phyloP scores from a whole-genome alignment of 2,329 filamentous ascomycete species.

The Colletotrichum sublineola region DNA sequence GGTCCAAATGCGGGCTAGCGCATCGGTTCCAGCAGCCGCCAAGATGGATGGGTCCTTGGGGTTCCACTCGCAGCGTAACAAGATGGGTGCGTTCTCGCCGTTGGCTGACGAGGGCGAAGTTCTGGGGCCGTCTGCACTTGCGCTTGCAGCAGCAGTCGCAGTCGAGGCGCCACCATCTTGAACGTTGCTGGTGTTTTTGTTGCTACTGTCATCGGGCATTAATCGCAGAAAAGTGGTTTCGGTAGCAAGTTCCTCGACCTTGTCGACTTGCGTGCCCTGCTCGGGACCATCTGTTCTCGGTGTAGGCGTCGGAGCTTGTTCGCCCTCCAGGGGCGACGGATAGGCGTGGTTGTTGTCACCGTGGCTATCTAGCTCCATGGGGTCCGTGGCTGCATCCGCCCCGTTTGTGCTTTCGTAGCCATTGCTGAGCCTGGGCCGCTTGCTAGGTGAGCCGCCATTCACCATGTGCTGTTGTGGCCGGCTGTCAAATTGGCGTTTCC shows the following conservation, averaged over 20 bases:
- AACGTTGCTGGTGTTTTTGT: constrained; percentile 28
- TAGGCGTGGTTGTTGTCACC: constrained; percentile 71
- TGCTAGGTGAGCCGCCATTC: constrained; percentile 68
- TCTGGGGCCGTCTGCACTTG: constrained; percentile 33
- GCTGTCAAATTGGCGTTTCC: constrained; percentile 64
- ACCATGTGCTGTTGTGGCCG: constrained; percentile 59
- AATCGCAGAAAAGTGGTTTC: constrained; percentile 74
- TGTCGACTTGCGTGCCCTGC: constrained; percentile 74
- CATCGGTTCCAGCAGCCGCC: constrained; percentile 77
- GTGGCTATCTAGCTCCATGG: constrained; percentile 72
- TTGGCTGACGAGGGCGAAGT: constrained; percentile 50
- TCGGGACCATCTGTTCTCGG: constrained; percentile 72
- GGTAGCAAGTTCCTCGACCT: constrained; percentile 70
- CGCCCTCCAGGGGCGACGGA: constrained; percentile 73
- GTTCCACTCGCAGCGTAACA: constrained; percentile 79
- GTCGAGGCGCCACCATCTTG: constrained; percentile 51
- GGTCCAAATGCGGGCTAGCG: constrained; percentile 78
- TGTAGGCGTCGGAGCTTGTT: constrained; percentile 65
- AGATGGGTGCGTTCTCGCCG: constrained; percentile 68
- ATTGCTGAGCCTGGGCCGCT: constrained; percentile 72
- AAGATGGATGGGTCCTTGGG: constrained; percentile 73
- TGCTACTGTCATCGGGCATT: constrained; percentile 54
- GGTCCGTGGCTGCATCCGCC: constrained; percentile 60
- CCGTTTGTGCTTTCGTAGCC: constrained; percentile 67
- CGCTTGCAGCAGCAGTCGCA: constrained; percentile 54